phyloP scores from a whole-genome alignment of 768 basidiomycete genomes.

The Tylopilus rubrobrunneus region DNA sequence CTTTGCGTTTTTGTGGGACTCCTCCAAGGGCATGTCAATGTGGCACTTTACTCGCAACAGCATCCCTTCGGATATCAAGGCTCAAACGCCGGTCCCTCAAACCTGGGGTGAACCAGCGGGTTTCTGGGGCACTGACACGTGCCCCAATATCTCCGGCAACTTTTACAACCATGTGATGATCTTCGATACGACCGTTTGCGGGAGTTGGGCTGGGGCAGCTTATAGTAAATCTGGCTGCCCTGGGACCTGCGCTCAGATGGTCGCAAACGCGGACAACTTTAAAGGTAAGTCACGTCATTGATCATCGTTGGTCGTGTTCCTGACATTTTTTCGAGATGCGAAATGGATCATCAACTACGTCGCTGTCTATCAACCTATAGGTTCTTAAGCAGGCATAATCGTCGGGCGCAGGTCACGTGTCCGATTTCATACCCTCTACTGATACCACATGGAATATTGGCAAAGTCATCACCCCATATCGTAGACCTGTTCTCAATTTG shows the following conservation, averaged over 20 bases:
- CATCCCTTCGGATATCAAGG: slow-evolving; percentile 49
- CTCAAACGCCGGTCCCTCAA: slow-evolving; percentile 39
- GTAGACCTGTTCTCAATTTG: not conserved
- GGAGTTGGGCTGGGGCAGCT: slow-evolving; percentile 23
- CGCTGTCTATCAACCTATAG: slow-evolving; percentile 41
- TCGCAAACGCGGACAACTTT: slow-evolving; percentile 56
- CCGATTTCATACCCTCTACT: not conserved
- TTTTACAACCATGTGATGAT: slow-evolving; percentile 50
- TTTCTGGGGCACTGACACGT: slow-evolving; percentile 44
- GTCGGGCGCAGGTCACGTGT: not conserved
- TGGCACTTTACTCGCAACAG: slow-evolving; percentile 52
- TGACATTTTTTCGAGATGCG: slow-evolving; percentile 37
- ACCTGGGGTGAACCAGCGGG: slow-evolving; percentile 52
- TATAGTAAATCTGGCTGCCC: slow-evolving; percentile 31
- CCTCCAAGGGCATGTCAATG: slow-evolving; percentile 41
- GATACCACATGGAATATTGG: not conserved
- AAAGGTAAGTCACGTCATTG: slow-evolving; percentile 28
- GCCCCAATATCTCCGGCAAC: slow-evolving; percentile 45
- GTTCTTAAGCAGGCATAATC: not conserved
- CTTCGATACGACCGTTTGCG: slow-evolving; percentile 34
- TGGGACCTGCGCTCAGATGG: slow-evolving; percentile 43
- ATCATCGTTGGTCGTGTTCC: not conserved
- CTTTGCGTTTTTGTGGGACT: slow-evolving; percentile 54
- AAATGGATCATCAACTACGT: slow-evolving; percentile 56
- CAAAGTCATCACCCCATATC: not conserved